Evolutionary conservation across 352 stramenopile genomes (phyloP).

Genomic region (Globisporangium camurandrum): DNA sequence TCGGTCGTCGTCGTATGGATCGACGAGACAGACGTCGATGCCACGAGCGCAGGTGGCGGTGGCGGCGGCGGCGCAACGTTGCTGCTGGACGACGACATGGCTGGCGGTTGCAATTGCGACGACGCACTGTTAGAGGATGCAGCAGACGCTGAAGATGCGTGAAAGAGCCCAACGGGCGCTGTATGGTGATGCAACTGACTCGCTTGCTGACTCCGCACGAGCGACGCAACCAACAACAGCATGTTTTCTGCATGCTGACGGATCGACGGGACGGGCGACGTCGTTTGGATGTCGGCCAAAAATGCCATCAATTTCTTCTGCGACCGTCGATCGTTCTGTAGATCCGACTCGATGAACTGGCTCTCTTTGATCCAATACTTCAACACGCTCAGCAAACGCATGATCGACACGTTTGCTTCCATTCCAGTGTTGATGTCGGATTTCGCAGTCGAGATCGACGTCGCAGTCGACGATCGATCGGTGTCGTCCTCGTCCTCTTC

Average conservation of each 20-base stretch:
- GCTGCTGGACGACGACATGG: neutral
- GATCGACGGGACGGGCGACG: conserved; percentile 68
- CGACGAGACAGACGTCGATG: conserved; percentile 26
- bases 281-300: conserved; percentile 69
- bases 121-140: neutral
- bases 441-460: conserved; percentile 55
- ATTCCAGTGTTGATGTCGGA: conserved; percentile 77
- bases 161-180: conserved; percentile 7
- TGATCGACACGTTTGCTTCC: conserved; percentile 82
- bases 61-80: conserved; percentile 14
- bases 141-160: neutral
- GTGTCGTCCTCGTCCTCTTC: conserved; percentile 41
- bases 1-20: too few species aligned
- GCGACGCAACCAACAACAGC: conserved; percentile 46
- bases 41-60: conserved; percentile 16
- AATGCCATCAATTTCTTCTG: conserved; percentile 73
- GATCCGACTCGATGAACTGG: conserved; percentile 73
- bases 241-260: conserved; percentile 66
- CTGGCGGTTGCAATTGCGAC: neutral
- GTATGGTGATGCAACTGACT: conserved; percentile 17
- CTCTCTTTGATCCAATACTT: conserved; percentile 89
- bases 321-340: conserved; percentile 51
- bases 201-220: conserved; percentile 48
- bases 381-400: conserved; percentile 77
- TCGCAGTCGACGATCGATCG: conserved; percentile 45